Evolutionary conservation across 768 basidiomycete genomes (phyloP).

Genomic region (Erythrobasidium yunnanense): DNA sequence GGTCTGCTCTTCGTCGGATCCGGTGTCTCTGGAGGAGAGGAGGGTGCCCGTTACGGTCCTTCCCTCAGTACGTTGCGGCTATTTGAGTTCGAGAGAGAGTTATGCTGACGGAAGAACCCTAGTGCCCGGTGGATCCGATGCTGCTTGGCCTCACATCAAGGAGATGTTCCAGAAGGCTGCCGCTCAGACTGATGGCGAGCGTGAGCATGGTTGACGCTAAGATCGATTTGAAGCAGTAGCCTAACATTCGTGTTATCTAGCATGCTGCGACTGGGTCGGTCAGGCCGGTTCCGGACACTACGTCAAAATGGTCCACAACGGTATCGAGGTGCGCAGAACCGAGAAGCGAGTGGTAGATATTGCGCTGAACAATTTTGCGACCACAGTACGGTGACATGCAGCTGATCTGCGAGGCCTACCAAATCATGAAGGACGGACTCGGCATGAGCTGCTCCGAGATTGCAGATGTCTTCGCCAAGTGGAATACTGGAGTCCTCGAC

Average conservation of each 20-base stretch:
- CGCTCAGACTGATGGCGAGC: conserved; percentile 75
- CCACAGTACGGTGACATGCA: conserved; percentile 70
- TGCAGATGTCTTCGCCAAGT: conserved; percentile 79
- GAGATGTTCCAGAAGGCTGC: conserved; percentile 97
- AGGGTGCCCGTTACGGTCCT: conserved; percentile 91
- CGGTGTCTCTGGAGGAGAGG: conserved; percentile 98
- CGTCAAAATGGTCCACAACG: conserved; percentile 99
- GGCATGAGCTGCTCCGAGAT: conserved; percentile 78
- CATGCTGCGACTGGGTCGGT: conserved; percentile 99
- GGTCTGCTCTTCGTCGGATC: conserved; percentile 94
- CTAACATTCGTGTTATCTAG: too few relatives aligned
- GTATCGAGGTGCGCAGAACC: conserved; percentile 84
- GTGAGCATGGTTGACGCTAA: too few relatives aligned
- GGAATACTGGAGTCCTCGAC: conserved; percentile 99
- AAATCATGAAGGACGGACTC: conserved; percentile 94
- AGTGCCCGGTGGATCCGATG: conserved; percentile 90
- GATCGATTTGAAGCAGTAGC: too few relatives aligned
- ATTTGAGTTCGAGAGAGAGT: too few relatives aligned
- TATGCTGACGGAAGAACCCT: too few relatives aligned
- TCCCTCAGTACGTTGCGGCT: conserved; percentile 68
- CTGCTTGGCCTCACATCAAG: conserved; percentile 94
- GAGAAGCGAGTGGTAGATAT: too few relatives aligned
- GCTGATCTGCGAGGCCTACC: conserved; percentile 95
- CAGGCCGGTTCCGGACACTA: conserved; percentile 92
- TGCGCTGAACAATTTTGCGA: background rate